phyloP scores from a whole-genome alignment of 495 filamentous ascomycete genomes.

The Geoglossum glabrum region DNA sequence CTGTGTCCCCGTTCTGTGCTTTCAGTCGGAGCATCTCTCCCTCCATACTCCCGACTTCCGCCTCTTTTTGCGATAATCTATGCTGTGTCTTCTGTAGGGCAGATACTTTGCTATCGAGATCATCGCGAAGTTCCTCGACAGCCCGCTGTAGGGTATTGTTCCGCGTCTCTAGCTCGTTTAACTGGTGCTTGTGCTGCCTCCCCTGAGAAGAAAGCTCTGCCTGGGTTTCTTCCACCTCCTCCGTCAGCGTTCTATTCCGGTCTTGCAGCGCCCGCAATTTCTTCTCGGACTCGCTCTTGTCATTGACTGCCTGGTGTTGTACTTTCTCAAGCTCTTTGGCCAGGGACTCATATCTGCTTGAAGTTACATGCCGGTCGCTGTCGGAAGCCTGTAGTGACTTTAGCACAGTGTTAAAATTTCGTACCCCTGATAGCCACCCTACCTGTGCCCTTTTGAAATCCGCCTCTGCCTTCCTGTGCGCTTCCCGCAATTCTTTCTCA shows the following conservation, averaged over 20 bases:
- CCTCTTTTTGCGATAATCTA: conserved; percentile 44
- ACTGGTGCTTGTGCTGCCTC: conserved; percentile 45
- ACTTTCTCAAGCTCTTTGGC: conserved; percentile 49
- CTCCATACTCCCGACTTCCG: conserved; percentile 50
- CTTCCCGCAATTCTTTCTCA: conserved; percentile 64
- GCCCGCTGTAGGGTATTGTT: conserved; percentile 44
- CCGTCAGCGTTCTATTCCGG: conserved; percentile 46
- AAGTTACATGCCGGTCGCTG: conserved; percentile 42
- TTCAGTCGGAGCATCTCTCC: conserved; percentile 64
- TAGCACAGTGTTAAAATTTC: conserved; percentile 6
- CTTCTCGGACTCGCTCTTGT: conserved; percentile 50
- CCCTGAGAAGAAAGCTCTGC: conserved; percentile 50
- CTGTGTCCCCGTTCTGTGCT: conserved; percentile 65
- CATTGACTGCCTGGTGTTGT: conserved; percentile 43
- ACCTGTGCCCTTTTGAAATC: conserved; percentile 70
- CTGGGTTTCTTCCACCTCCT: conserved; percentile 58
- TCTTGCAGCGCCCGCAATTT: conserved; percentile 51
- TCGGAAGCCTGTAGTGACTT: conserved; percentile 31
- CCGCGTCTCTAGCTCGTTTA: conserved; percentile 50
- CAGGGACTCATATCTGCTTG: conserved; percentile 49
- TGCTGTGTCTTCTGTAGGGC: conserved; percentile 45
- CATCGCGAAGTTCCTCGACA: conserved; percentile 49
- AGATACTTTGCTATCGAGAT: conserved; percentile 41
- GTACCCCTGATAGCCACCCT: conserved; percentile 6
- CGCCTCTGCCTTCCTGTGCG: conserved; percentile 53